Base-by-base conservation (phyloP, 2,329 filamentous ascomycete genomes). In the Cyclaneusma minus region DNA sequence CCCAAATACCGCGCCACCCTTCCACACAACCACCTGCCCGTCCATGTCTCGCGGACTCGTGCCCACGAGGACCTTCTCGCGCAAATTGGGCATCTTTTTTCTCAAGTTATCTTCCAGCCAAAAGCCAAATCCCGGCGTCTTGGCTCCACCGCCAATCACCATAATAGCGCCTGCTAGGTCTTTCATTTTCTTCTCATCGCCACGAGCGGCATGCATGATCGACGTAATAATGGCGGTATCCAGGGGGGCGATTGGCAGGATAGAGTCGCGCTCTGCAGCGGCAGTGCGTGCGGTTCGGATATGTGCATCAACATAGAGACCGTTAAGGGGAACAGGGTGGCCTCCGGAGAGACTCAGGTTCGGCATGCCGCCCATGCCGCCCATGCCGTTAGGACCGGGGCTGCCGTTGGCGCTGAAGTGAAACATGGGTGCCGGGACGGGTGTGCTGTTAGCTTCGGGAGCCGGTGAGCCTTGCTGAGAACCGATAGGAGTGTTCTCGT, bases 21-120 rank as follows among this genome's bases (percentile, higher is more conserved):
- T 98, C 89, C 89, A 98, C 6, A 77, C 75, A 28, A 95, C 79
- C n/a, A 95, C 85, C 53, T 94, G 84, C 33, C 89, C 83, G 52
- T 98, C 89, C 58, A 98, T 77, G 42, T 98, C 89, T 42, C 87
- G 64, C 0, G 89, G 89, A 63, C 63, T 89, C 33, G 64, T 59
- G 34, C 68, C 71, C 27, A 75, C 69, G 13, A 73, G 52, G 34
- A 75, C 70, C 32, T 61, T 58, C 16, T 75, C 71, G 12, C 52
- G 51, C 22, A 76, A 51, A 36, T 75, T 70, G 4, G 68, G 68
- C 22, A 68, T 54, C 25, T 75, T 62, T 34, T 65, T 62, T 42
- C 82, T 74, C 26, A 95, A 63, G 41, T 72, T 68, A 44, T 87
- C 78, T 53, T 98, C 89, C 3, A 98, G 62, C 35, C 80, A 82